Conservation (phyloP, 208 protist genomes). For the Lotmaria passim region DNA sequence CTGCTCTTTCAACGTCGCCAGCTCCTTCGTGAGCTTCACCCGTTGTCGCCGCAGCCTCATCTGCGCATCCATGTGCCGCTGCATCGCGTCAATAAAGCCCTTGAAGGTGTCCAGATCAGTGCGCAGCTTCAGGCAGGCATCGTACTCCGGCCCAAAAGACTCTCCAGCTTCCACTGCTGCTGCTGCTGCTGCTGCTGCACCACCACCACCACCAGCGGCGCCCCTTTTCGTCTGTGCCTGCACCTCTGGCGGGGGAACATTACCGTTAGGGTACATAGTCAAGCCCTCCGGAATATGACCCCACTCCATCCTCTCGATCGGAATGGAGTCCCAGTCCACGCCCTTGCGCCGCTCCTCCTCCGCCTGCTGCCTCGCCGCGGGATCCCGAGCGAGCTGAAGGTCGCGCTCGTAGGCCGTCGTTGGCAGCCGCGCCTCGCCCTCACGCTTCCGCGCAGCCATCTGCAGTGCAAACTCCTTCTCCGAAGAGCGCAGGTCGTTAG, state of each 20-base stretch:
- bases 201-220: not conserved
- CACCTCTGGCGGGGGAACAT: slow-evolving; percentile 2
- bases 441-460: slow-evolving; percentile 57
- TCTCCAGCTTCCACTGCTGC: not conserved
- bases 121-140: slow-evolving; percentile 45
- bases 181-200: not conserved
- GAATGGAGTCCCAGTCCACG: slow-evolving; percentile 36
- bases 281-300: slow-evolving; percentile 78
- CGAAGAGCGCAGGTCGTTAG: slow-evolving; percentile 74
- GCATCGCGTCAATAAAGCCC: slow-evolving; percentile 62
- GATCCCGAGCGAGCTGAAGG: slow-evolving; percentile 11
- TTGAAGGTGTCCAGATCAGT: slow-evolving; percentile 74
- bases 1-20: slow-evolving; percentile 11
- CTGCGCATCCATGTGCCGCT: slow-evolving; percentile 62
- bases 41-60: slow-evolving; percentile 61
- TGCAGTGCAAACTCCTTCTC: slow-evolving; percentile 72
- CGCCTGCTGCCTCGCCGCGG: not conserved
- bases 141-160: slow-evolving; percentile 53
- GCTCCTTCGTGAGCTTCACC: slow-evolving; percentile 41
- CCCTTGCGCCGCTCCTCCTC: slow-evolving; percentile 12
- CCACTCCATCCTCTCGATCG: slow-evolving; percentile 73
- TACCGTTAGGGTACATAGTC: slow-evolving; percentile 72
- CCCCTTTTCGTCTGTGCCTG: not conserved
- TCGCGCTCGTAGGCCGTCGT: slow-evolving; percentile 48
- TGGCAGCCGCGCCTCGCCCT: slow-evolving; percentile 68